These are phyloP conservation scores for Botrytis fabae DNA, from an alignment of 2,329 filamentous ascomycete genomes.

Conservation along the genomic window DNA sequence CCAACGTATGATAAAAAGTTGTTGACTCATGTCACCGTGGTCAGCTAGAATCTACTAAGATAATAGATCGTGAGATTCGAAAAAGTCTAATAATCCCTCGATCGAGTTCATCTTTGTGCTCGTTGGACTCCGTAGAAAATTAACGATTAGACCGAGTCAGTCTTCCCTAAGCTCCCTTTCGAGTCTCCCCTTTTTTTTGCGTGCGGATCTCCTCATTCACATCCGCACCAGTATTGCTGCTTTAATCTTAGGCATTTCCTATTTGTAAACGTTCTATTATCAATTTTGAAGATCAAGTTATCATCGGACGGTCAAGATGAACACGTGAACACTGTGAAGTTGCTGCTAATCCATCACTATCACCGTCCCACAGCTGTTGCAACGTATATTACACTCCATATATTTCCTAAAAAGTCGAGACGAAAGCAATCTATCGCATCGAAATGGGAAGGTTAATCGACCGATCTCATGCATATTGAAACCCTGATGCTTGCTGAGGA, in stretches of 20 bases:
- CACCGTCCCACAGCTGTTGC: constrained; percentile 8
- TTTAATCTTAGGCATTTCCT: neutral
- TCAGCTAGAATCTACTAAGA: constrained; percentile 8
- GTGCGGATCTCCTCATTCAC: neutral
- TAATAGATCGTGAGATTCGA: constrained; percentile 18
- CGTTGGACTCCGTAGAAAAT: neutral
- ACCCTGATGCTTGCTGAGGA: constrained; percentile 19
- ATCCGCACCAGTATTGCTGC: neutral
- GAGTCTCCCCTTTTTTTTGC: neutral
- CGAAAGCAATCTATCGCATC: constrained; percentile 1
- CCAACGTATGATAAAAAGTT: constrained; percentile 8
- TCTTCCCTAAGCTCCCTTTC: constrained; percentile 6
- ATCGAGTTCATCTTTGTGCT: neutral
- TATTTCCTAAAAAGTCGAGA: constrained; percentile 17
- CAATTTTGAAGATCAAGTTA: neutral
- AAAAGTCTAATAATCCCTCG: constrained; percentile 4
- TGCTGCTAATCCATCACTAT: neutral
- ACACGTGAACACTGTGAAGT: neutral
- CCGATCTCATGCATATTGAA: constrained; percentile 19
- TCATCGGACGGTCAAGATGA: neutral
- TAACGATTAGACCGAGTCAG: constrained; percentile 7
- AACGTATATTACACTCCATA: constrained; percentile 1
- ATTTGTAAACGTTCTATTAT: neutral
- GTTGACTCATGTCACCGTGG: constrained; percentile 4
- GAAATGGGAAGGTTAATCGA: constrained; percentile 14